A percentile compares a stretch with the other conserved stretches of the same genome.
Evolutionary conservation across 306 rosid species (phyloP).

Genomic region (Prunus persica): DNA sequence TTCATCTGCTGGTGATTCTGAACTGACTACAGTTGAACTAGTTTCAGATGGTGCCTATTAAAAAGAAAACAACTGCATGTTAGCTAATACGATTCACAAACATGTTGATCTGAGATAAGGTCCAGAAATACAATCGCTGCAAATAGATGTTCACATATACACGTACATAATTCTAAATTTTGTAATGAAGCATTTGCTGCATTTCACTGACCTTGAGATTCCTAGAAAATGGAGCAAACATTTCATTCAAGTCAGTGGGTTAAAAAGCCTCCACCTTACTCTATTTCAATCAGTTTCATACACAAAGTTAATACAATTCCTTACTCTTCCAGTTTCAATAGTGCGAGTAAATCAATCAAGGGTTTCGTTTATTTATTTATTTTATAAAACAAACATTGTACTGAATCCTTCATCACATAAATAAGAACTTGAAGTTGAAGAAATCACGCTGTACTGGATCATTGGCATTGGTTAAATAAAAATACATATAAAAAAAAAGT

Average conservation of each 20-base stretch:
- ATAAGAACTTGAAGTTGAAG: neutral
- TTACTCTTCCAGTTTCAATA: too few species aligned
- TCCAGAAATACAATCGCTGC: neutral
- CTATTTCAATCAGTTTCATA: neutral
- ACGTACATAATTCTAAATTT: neutral
- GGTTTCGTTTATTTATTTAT: neutral
- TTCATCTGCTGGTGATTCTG: slow-evolving; percentile 44
- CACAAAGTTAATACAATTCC: neutral
- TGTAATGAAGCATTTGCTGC: neutral
- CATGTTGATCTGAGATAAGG: neutral
- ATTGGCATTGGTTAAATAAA: neutral
- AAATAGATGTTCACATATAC: neutral
- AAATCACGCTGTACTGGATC: neutral
- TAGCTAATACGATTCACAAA: slow-evolving; percentile 15
- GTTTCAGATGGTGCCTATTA: slow-evolving; percentile 59
- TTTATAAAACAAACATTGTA: neutral
- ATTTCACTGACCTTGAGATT: neutral
- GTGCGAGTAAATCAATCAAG: neutral
- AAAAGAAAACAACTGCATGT: slow-evolving; percentile 2
- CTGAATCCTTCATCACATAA: neutral
- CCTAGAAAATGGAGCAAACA: neutral
- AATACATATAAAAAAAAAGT: neutral
- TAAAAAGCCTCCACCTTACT: neutral
- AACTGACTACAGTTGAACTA: slow-evolving; percentile 44
- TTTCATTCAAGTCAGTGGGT: neutral